Evolutionary conservation across 2,329 filamentous ascomycete genomes (phyloP), one percentile per base, ranked within the genome.

Genomic region (Didymosphaeria variabile): DNA sequence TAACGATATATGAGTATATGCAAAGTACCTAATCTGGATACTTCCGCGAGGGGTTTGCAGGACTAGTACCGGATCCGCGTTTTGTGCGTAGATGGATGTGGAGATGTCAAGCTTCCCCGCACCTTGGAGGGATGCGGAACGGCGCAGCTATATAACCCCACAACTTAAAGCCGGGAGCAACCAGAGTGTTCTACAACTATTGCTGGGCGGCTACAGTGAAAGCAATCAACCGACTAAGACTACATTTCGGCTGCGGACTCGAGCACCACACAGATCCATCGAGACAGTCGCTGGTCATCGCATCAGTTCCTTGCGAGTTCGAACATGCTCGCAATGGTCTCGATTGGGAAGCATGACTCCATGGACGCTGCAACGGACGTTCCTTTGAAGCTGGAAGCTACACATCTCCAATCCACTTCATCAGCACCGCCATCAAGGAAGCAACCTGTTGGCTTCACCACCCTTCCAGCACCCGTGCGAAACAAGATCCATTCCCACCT

Each of bases 401-500:
- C 68, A 12, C 55, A 66, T 1, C 51, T 67, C 54, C 42, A 47
- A 4, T 21, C 42, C 52, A 34, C 21, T 7, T 21, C 49, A 38
- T 38, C 13, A 26, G 56, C 61, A 1, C 38, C 57, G 19, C 19
- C 15, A 8, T 32, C 52, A 8, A 21, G 68, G 44, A 80, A 80
- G 60, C 62, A 50, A n/a, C 56, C 58, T 1, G 32, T 68, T 9
- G 54, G 65, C 19, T 65, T 77, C 12, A 66, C 67, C 1, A 58
- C 66, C 36, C 70, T 77, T 7, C 75, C 75, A 0, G 46, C 69
- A 1, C 68, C 71, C 0, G 55, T 77, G 32, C 74, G 73, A 26
- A 75, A 76, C 61, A 70, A 63, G 15, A 77, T 77, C 52, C 76
- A 76, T 66, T 67, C 66, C 32, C 67, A 76, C 62, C 60, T 71